Conservation (phyloP, 371 early-diverging fungal genomes). For the Lichtheimia ornata region DNA sequence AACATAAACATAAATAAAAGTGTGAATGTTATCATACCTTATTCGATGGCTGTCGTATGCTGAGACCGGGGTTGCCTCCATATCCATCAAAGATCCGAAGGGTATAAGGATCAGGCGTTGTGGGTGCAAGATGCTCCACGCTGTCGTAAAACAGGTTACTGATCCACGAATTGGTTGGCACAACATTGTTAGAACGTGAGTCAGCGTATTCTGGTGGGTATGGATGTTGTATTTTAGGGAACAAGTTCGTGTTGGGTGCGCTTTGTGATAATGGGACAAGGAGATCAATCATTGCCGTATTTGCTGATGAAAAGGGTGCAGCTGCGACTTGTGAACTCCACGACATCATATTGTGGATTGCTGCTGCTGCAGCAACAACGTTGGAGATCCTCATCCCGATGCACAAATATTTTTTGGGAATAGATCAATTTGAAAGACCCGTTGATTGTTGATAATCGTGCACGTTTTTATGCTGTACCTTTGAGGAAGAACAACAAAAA, state of each 20-base stretch:
- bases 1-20: background rate
- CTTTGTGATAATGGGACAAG: constrained; percentile 10
- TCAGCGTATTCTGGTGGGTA: constrained; percentile 36
- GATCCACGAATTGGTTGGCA: constrained; percentile 54
- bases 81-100: constrained; percentile 41
- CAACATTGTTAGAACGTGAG: constrained; percentile 14
- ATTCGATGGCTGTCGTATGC: constrained; percentile 28
- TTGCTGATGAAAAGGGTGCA: background rate
- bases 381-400: background rate
- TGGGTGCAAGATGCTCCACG: constrained; percentile 37
- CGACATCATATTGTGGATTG: background rate
- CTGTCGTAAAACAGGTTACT: constrained; percentile 52
- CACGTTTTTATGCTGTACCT: background rate
- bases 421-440: no score
- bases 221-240: constrained; percentile 27
- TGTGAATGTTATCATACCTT: constrained; percentile 4
- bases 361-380: background rate
- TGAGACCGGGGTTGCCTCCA: constrained; percentile 43
- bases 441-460: background rate
- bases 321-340: background rate
- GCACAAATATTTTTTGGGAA: no score
- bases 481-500: background rate
- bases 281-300: constrained; percentile 4
- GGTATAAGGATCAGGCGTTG: constrained; percentile 49
- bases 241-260: background rate